Evolutionary conservation across 106 monocot species (phyloP).

Genomic region (Acorus gramineus): DNA sequence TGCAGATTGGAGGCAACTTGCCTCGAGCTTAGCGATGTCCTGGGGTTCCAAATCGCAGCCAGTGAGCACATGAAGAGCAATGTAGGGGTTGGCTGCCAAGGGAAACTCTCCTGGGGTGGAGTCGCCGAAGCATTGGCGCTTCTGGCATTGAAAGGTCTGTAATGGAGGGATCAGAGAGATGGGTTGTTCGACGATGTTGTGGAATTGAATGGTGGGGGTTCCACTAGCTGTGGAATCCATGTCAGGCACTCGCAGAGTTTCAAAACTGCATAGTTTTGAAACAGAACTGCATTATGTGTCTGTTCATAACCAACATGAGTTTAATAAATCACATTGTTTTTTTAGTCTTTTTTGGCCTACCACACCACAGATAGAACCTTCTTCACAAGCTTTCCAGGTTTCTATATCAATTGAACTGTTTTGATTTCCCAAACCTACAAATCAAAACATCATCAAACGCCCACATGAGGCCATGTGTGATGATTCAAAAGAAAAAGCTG

Average conservation of each 20-base stretch:
- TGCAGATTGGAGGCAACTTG: slow-evolving; percentile 33
- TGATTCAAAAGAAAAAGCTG: no score
- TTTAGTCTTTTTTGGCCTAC: no score
- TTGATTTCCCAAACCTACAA: no score
- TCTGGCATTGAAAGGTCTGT: slow-evolving; percentile 56
- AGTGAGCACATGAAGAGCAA: slow-evolving; percentile 91
- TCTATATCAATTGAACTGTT: no score
- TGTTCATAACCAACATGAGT: no score
- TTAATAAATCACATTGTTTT: no score
- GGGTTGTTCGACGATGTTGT: slow-evolving; percentile 64
- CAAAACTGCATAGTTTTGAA: no score
- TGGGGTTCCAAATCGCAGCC: slow-evolving; percentile 72
- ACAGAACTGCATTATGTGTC: no score
- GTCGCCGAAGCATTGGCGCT: slow-evolving; percentile 81
- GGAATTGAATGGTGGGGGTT: slow-evolving; percentile 46
- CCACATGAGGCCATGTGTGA: no score
- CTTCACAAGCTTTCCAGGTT: no score
- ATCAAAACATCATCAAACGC: no score
- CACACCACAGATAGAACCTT: no score
- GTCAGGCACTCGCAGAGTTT: slow-evolving; percentile 22
- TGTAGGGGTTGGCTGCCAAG: slow-evolving; percentile 74
- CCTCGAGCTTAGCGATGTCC: slow-evolving; percentile 91
- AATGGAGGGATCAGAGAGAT: slow-evolving; percentile 60
- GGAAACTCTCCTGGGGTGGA: slow-evolving; percentile 88
- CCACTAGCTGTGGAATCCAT: slow-evolving; percentile 88